These are phyloP conservation scores for Pichia membranifaciens DNA, from an alignment of 805 yeast species.

Conservation along the genomic window DNA sequence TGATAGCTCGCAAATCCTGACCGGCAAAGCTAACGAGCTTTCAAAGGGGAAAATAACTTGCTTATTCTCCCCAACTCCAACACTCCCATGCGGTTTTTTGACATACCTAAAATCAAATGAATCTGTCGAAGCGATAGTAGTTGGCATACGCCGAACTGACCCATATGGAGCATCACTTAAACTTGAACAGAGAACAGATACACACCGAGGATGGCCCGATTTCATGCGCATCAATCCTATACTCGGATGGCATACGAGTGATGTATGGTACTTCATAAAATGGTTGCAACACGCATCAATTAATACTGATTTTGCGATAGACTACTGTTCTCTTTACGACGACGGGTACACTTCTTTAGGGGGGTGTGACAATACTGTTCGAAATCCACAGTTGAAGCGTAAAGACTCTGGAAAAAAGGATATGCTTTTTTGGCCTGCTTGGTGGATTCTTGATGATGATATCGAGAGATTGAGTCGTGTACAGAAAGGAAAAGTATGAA, in stretches of 20 bases:
- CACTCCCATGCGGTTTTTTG: constrained; percentile 53
- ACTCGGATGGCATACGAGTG: constrained; percentile 77
- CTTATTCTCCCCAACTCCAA: constrained; percentile 27
- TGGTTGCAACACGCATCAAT: constrained; percentile 39
- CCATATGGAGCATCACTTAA: constrained; percentile 65
- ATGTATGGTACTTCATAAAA: constrained; percentile 70
- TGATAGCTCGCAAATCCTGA: not conserved
- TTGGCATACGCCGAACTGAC: constrained; percentile 84
- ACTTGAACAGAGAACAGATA: constrained; percentile 69
- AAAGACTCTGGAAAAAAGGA: not conserved
- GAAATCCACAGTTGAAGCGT: constrained; percentile 55
- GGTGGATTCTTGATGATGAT: constrained; percentile 51
- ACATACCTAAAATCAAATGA: constrained; percentile 50
- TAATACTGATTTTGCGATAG: constrained; percentile 32
- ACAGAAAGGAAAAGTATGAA: constrained; percentile 17
- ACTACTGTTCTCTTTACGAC: constrained; percentile 73
- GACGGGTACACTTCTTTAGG: constrained; percentile 88
- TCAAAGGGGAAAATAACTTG: constrained; percentile 3
- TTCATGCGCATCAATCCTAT: constrained; percentile 84
- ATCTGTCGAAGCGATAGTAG: constrained; percentile 64
- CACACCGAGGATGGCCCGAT: constrained; percentile 84
- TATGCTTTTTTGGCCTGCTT: constrained; percentile 43
- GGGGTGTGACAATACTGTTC: constrained; percentile 61
- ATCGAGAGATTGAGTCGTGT: constrained; percentile 45
- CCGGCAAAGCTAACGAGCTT: not conserved